Evolutionary conservation across 371 early-diverging fungal genomes (phyloP).

Genomic region (Capillidium heterosporum): DNA sequence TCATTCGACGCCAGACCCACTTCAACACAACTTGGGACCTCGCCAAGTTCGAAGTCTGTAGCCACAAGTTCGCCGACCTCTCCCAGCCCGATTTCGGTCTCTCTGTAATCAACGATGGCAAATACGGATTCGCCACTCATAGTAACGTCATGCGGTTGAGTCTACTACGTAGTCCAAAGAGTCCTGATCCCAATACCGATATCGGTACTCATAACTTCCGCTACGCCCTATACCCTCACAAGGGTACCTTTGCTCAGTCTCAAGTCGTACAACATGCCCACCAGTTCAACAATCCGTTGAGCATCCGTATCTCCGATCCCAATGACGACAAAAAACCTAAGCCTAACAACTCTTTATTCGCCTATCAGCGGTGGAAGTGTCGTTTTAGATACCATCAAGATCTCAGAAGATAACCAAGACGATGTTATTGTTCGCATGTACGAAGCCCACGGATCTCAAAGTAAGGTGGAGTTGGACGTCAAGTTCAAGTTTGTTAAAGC

Average conservation of each 20-base stretch:
- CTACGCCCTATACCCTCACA: slow-evolving; percentile 83
- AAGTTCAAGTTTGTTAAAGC: background rate
- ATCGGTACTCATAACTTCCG: slow-evolving; percentile 59
- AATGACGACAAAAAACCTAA: background rate
- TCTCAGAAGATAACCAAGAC: slow-evolving; percentile 52
- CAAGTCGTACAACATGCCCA: slow-evolving; percentile 69
- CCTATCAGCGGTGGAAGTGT: slow-evolving; percentile 44
- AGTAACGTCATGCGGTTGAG: slow-evolving; percentile 67
- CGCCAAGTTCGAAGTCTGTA: slow-evolving; percentile 91
- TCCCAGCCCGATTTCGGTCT: slow-evolving; percentile 88
- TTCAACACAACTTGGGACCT: slow-evolving; percentile 84
- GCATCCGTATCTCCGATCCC: background rate
- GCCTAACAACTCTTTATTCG: slow-evolving; percentile 21
- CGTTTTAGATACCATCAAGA: slow-evolving; percentile 74
- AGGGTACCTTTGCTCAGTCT: slow-evolving; percentile 49
- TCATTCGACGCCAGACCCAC: slow-evolving; percentile 78
- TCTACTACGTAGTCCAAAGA: slow-evolving; percentile 72
- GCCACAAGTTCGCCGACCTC: slow-evolving; percentile 87
- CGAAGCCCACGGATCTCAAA: slow-evolving; percentile 85
- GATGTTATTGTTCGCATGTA: slow-evolving; percentile 63
- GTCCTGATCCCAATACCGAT: slow-evolving; percentile 45
- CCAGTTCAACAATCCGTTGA: slow-evolving; percentile 68
- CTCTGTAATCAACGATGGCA: slow-evolving; percentile 85
- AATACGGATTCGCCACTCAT: slow-evolving; percentile 70
- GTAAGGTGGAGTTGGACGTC: slow-evolving; percentile 20